These are phyloP conservation scores for Candida sonorensis DNA, from an alignment of 805 yeast species.

Conservation along the genomic window DNA sequence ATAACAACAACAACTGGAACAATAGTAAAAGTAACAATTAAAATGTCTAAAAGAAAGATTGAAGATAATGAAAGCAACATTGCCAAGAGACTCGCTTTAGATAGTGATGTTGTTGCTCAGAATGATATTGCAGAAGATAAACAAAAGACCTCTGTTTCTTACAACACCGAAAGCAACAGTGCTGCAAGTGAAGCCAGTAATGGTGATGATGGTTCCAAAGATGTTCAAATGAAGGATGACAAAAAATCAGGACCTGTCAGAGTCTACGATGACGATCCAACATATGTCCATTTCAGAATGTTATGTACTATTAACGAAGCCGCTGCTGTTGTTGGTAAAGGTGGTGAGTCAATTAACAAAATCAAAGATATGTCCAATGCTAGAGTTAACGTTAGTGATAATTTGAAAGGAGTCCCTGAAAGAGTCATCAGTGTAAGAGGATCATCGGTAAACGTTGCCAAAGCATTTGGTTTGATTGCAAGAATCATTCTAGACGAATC, in stretches of 20 bases:
- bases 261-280: slow-evolving; percentile 41
- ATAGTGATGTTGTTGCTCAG: slow-evolving; percentile 46
- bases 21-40: too few species aligned
- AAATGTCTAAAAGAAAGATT: slow-evolving; percentile 57
- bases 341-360: slow-evolving; percentile 66
- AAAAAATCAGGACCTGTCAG: slow-evolving; percentile 15
- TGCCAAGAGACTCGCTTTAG: slow-evolving; percentile 65
- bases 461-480: slow-evolving; percentile 70
- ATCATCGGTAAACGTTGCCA: slow-evolving; percentile 69
- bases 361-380: slow-evolving; percentile 59
- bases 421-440: slow-evolving; percentile 72
- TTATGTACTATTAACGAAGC: slow-evolving; percentile 72
- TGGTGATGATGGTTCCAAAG: slow-evolving; percentile 1
- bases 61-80: slow-evolving; percentile 54
- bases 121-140: slow-evolving; percentile 36
- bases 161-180: slow-evolving; percentile 8
- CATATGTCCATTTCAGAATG: slow-evolving; percentile 65
- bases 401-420: slow-evolving; percentile 63
- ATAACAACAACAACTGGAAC: too few species aligned
- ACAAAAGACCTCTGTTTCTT: slow-evolving; percentile 35
- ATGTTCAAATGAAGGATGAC: slow-evolving; percentile 4
- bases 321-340: slow-evolving; percentile 66
- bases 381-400: slow-evolving; percentile 65
- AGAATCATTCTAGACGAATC: slow-evolving; percentile 64
- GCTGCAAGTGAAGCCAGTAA: slow-evolving; percentile 1